Percentiles rank a stretch among this genome's conserved stretches.
phyloP scores from a whole-genome alignment of 2,329 filamentous ascomycete species.

The Xylaria sp. region DNA sequence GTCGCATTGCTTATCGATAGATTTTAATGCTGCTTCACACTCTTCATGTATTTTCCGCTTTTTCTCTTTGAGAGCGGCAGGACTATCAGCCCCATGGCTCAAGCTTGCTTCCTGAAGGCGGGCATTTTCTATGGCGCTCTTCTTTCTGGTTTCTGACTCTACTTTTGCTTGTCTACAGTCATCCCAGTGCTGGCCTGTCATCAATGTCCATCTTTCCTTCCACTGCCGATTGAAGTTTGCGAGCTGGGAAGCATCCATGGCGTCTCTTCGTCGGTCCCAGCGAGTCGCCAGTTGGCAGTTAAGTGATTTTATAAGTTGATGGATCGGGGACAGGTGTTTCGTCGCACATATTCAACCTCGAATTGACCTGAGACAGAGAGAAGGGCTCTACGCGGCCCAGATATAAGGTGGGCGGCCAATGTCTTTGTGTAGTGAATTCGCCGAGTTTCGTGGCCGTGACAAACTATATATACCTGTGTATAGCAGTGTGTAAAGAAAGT shows the following conservation, averaged over 20 bases:
- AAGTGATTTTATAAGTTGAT: not conserved
- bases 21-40: conserved; percentile 15
- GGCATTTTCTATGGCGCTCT: conserved; percentile 19
- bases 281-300: not conserved
- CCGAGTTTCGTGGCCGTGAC: too few relatives aligned
- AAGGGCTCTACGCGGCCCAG: not conserved
- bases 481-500: too few relatives aligned
- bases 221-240: conserved; percentile 24
- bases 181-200: conserved; percentile 31
- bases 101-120: conserved; percentile 22
- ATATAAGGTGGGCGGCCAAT: not conserved
- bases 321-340: not conserved
- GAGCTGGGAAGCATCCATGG: conserved; percentile 28
- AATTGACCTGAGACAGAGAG: not conserved
- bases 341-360: not conserved
- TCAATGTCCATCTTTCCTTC: conserved; percentile 22
- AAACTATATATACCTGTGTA: too few relatives aligned
- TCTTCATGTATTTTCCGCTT: conserved; percentile 13
- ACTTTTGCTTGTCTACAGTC: conserved; percentile 24
- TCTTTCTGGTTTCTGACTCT: conserved; percentile 29
- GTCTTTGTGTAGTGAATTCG: not conserved
- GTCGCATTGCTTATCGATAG: conserved; percentile 19
- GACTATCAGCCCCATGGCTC: conserved; percentile 15
- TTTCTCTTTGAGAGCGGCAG: conserved; percentile 21
- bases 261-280: not conserved